These are phyloP conservation scores for Chlorokybus atmophyticus DNA, from an alignment of 139 green algal species.

Conservation along the genomic window DNA sequence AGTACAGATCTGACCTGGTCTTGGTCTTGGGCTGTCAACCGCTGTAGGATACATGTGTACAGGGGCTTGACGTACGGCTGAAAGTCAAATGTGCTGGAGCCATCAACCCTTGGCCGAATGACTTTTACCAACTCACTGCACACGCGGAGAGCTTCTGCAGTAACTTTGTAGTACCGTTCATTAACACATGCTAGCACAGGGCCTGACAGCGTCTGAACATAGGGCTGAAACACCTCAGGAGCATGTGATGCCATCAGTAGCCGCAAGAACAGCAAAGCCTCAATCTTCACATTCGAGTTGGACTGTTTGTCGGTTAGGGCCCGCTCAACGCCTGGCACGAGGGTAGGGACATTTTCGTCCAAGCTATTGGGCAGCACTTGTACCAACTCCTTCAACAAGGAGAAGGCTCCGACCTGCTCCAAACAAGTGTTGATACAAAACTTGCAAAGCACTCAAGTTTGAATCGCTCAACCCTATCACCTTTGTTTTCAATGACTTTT, in stretches of 20 bases:
- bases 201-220: conserved; percentile 39
- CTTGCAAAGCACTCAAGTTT: too few species aligned
- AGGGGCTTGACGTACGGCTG: conserved; percentile 29
- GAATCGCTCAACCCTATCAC: too few species aligned
- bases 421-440: too few species aligned
- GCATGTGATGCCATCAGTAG: conserved; percentile 36
- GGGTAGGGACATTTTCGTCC: conserved; percentile 30
- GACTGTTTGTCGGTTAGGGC: conserved; percentile 38
- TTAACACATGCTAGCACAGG: conserved; percentile 36
- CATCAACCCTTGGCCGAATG: conserved; percentile 13
- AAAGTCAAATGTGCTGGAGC: conserved; percentile 15
- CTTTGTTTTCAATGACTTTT: conserved; percentile 59
- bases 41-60: conserved; percentile 30
- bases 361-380: conserved; percentile 41
- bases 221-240: conserved; percentile 39
- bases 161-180: conserved; percentile 87
- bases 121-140: conserved; percentile 57
- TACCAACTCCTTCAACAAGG: conserved; percentile 58
- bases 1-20: too few species aligned
- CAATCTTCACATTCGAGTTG: conserved; percentile 66
- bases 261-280: conserved; percentile 78
- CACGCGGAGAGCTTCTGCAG: conserved; percentile 69
- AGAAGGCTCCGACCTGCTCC: conserved; percentile 48
- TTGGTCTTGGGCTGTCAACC: conserved; percentile 58
- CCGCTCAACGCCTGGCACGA: conserved; percentile 49